A percentile compares a stretch with the other conserved stretches of the same genome.
Evolutionary conservation across 2,329 filamentous ascomycete genomes (phyloP).

Genomic region (Fusarium sacchari): DNA sequence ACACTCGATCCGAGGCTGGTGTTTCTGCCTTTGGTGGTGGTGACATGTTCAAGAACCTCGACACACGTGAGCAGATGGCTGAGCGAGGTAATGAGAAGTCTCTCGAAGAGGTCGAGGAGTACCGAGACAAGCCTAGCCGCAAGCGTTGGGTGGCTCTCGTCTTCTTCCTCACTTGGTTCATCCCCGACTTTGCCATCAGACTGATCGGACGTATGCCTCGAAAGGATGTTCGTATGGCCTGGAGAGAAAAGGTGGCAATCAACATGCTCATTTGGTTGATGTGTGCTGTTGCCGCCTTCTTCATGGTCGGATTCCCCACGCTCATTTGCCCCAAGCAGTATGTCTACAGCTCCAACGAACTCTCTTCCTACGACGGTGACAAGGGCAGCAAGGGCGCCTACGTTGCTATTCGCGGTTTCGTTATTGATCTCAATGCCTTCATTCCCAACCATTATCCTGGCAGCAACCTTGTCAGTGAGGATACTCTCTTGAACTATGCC

Average conservation of each 20-base stretch:
- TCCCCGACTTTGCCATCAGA: slow-evolving; percentile 86
- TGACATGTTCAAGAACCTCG: slow-evolving; percentile 98
- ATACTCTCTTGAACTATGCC: slow-evolving; percentile 79
- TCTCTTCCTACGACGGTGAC: slow-evolving; percentile 79
- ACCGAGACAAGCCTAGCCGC: slow-evolving; percentile 78
- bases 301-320: slow-evolving; percentile 87
- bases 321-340: slow-evolving; percentile 92
- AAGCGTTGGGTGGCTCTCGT: slow-evolving; percentile 92
- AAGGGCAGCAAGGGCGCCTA: slow-evolving; percentile 69
- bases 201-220: slow-evolving; percentile 85
- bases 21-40: slow-evolving; percentile 90
- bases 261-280: slow-evolving; percentile 96
- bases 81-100: slow-evolving; percentile 94
- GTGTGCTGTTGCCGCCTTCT: slow-evolving; percentile 82
- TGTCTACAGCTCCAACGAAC: slow-evolving; percentile 82
- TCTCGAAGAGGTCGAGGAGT: slow-evolving; percentile 89
- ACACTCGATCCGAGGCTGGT: slow-evolving; percentile 90
- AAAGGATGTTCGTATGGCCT: slow-evolving; percentile 91
- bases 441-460: slow-evolving; percentile 77
- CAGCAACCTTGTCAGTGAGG: slow-evolving; percentile 61
- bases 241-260: slow-evolving; percentile 97
- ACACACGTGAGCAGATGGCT: slow-evolving; percentile 92
- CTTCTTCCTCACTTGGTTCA: slow-evolving; percentile 83
- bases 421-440: slow-evolving; percentile 83
- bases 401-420: slow-evolving; percentile 85